Evolutionary conservation across 2,329 filamentous ascomycete species (phyloP).

Genomic region (Phialocephala subalpina): DNA sequence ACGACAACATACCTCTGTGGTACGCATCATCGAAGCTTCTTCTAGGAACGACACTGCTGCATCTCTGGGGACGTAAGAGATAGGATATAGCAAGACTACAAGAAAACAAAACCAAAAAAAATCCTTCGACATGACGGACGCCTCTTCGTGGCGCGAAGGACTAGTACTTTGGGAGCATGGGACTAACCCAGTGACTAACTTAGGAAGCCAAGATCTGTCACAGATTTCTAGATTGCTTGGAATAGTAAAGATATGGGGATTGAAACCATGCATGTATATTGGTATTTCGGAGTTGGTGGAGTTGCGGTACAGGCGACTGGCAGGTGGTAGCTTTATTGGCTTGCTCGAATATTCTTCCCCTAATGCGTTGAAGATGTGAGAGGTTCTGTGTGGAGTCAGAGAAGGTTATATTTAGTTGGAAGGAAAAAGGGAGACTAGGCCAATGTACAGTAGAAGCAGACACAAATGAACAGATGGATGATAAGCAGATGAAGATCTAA

Average conservation of each 20-base stretch:
- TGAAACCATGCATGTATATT: not conserved
- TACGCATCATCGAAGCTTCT: not conserved
- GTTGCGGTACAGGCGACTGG: not conserved
- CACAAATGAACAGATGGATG: too few species aligned
- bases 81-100: not conserved
- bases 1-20: not conserved
- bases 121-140: conserved; percentile 1
- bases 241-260: not conserved
- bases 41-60: not conserved
- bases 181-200: conserved; percentile 9
- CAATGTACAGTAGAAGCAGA: too few species aligned
- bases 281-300: not conserved
- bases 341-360: too few species aligned
- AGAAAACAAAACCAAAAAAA: not conserved
- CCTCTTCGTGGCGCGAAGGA: conserved; percentile 10
- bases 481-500: too few species aligned
- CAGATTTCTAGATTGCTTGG: not conserved
- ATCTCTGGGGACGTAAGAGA: conserved; percentile 5
- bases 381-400: too few species aligned
- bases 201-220: conserved; percentile 4
- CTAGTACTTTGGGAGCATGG: not conserved
- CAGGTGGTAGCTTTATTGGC: too few species aligned
- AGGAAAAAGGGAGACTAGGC: too few species aligned
- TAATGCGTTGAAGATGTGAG: too few species aligned
- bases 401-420: too few species aligned